Conservation (phyloP, 2,329 filamentous ascomycete species). For the Thelonectria discophora region DNA sequence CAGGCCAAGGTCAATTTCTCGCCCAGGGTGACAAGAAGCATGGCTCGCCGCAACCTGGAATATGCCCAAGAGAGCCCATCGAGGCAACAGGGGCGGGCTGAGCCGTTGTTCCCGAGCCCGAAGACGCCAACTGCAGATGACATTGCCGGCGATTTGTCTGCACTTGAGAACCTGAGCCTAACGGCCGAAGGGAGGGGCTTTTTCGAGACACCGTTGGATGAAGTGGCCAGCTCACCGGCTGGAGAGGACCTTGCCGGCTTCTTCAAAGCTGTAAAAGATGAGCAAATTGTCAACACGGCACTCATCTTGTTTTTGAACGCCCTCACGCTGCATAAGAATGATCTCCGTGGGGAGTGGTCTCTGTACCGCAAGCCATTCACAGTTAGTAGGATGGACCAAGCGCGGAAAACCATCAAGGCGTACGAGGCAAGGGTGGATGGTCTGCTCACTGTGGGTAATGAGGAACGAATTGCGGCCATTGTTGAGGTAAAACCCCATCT, state of each 20-base stretch:
- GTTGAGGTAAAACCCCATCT: slow-evolving; percentile 1
- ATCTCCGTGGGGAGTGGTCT: neutral
- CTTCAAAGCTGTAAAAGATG: neutral
- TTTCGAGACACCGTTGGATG: neutral
- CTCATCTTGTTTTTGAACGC: slow-evolving; percentile 11
- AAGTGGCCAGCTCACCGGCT: too few species aligned
- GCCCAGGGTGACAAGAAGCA: neutral
- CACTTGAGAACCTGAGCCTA: too few species aligned
- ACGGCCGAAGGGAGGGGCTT: neutral
- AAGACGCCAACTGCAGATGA: neutral
- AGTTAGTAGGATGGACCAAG: neutral
- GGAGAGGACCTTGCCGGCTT: neutral
- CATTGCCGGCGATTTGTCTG: too few species aligned
- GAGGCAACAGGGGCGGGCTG: too few species aligned
- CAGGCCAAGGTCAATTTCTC: neutral
- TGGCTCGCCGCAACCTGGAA: neutral
- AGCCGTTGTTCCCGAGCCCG: too few species aligned
- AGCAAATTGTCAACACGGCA: slow-evolving; percentile 12
- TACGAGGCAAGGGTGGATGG: slow-evolving; percentile 10
- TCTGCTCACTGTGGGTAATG: neutral
- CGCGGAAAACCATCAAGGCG: neutral
- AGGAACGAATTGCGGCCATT: neutral
- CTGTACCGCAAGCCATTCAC: neutral
- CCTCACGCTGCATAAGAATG: neutral
- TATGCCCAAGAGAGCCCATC: too few species aligned